Conservation (phyloP, 1,284 basidiomycete genomes). For the Sparassis latifolia region DNA sequence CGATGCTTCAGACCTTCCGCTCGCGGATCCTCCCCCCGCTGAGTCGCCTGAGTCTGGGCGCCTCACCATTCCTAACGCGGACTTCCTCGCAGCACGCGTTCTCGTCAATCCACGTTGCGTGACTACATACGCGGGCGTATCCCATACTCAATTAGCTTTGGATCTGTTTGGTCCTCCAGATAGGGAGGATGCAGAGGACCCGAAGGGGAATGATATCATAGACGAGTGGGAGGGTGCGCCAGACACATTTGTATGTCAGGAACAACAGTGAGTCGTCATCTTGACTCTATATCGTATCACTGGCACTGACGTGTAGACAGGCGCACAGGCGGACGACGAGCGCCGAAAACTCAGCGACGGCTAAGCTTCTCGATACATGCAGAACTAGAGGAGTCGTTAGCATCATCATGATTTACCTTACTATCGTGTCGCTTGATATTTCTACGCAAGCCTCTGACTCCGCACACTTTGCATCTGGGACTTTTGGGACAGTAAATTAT, state of each 20-base stretch:
- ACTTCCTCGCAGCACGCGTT: slow-evolving; percentile 83
- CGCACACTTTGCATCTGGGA: too few species aligned
- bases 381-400: slow-evolving; percentile 40
- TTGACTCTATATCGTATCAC: neutral
- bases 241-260: slow-evolving; percentile 93
- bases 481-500: too few species aligned
- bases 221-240: slow-evolving; percentile 94
- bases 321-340: slow-evolving; percentile 84
- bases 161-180: slow-evolving; percentile 80
- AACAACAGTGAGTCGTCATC: slow-evolving; percentile 59
- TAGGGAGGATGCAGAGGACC: slow-evolving; percentile 46
- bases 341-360: slow-evolving; percentile 84
- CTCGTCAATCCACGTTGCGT: slow-evolving; percentile 92
- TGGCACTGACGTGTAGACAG: slow-evolving; percentile 29
- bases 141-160: slow-evolving; percentile 85
- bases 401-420: slow-evolving; percentile 3
- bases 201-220: slow-evolving; percentile 69
- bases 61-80: slow-evolving; percentile 79
- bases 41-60: slow-evolving; percentile 21
- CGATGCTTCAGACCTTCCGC: slow-evolving; percentile 61
- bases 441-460: too few species aligned
- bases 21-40: slow-evolving; percentile 30
- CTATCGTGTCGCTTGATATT: neutral
- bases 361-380: slow-evolving; percentile 82
- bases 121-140: slow-evolving; percentile 93